Evolutionary conservation across 2,329 filamentous ascomycete genomes (phyloP), one percentile per base, ranked within the genome.

Genomic region (Seiridium unicorne): DNA sequence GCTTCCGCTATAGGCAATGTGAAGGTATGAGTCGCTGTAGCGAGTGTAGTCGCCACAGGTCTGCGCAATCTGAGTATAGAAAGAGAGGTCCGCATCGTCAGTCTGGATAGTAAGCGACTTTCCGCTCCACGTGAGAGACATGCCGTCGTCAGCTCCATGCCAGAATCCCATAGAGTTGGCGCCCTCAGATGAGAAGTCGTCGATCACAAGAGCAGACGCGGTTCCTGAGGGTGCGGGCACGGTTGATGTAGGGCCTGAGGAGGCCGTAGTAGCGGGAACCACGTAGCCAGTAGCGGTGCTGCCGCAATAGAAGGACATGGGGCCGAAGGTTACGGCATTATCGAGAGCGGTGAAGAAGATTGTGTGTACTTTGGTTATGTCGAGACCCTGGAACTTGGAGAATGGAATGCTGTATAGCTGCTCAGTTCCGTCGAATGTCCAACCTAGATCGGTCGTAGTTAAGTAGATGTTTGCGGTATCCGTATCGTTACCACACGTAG

Each of bases 141-240:
- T 80, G 13, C 80, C 79, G 61, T 89, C 86, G 51, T 87, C 86
- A n/a, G 78, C 78, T 8, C 88, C 88, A 70, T 90, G 87, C 82
- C 86, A 90, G 71, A 84, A 81, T 3, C 82, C 83, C 2, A 90
- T 78, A 18, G 83, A 80, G 67, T 91, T 90, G 34, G 73, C 78
- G 62, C 79, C 73, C 3, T 72, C 60, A 64, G 77, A 79, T 42
- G 73, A 73, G 64, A 91, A 91, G 3, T 79, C 80, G 72, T 91
- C 88, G 60, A 91, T 84, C 0, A 89, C 76, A 36, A 86, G 76
- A 10, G 75, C 72, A 13, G 79, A 76, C 34, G 79, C 79, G 26
- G 79, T 77, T 54, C 81, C 77, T 10, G 73, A 64, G 3, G 83
- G 83, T 3, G 81, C 80, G n/a, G 79, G 69, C 11, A 84, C 76